Conservation (phyloP, 306 rosid species). For the Medicago lupulina region DNA sequence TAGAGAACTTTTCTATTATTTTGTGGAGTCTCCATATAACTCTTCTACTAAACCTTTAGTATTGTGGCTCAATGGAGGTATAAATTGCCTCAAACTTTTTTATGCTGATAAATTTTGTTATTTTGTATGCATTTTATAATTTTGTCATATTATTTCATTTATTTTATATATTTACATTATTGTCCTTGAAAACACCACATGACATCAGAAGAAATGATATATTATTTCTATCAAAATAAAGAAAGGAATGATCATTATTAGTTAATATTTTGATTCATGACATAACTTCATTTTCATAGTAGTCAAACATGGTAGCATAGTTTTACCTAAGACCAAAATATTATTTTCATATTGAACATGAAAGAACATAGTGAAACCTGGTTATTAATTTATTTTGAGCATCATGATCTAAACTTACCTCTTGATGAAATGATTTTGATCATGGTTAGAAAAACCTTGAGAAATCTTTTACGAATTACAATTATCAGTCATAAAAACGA, state of each 20-base stretch:
- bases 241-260: too few species aligned
- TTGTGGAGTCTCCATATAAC: conserved; percentile 58
- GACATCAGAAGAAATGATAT: too few species aligned
- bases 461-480: background rate
- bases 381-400: too few species aligned
- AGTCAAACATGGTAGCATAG: too few species aligned
- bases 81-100: background rate
- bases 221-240: too few species aligned
- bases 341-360: too few species aligned
- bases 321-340: too few species aligned
- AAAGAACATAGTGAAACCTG: too few species aligned
- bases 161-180: background rate
- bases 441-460: background rate
- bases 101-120: background rate
- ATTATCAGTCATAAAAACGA: background rate
- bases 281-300: too few species aligned
- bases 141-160: background rate
- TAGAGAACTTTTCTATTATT: conserved; percentile 65
- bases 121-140: background rate
- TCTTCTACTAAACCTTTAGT: conserved; percentile 56
- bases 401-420: too few species aligned
- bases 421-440: too few species aligned
- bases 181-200: background rate
- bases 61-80: conserved; percentile 79
- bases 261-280: too few species aligned